These are phyloP conservation scores for Corinectria fuckeliana DNA, from an alignment of 2,329 filamentous ascomycete genomes.

Conservation along the genomic window DNA sequence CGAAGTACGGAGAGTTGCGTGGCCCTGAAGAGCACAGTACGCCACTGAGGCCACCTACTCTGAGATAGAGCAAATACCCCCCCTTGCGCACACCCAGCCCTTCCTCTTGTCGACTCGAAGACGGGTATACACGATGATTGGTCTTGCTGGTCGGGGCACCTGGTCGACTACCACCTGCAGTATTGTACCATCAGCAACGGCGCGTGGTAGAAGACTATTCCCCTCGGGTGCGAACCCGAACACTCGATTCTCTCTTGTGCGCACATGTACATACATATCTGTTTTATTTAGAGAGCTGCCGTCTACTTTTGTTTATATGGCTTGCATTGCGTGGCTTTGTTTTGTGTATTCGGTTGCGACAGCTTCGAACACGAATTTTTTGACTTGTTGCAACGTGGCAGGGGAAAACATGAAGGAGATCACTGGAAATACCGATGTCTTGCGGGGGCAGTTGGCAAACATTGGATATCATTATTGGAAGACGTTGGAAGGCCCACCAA, in stretches of 20 bases:
- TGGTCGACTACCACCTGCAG: slow-evolving; percentile 19
- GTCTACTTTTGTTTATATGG: slow-evolving; percentile 21
- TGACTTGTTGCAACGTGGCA: slow-evolving; percentile 17
- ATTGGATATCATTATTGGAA: slow-evolving; percentile 11
- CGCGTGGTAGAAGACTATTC: slow-evolving; percentile 32
- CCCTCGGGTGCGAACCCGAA: slow-evolving; percentile 33
- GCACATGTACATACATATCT: slow-evolving; percentile 31
- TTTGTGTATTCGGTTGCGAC: slow-evolving; percentile 20
- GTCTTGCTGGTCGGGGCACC: slow-evolving; percentile 13
- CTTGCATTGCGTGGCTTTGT: slow-evolving; percentile 34
- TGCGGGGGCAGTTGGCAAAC: not conserved
- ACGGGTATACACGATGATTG: slow-evolving; percentile 12
- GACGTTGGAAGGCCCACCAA: slow-evolving; percentile 6
- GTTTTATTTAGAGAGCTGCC: slow-evolving; percentile 17
- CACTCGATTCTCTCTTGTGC: slow-evolving; percentile 23
- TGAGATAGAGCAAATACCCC: slow-evolving; percentile 20
- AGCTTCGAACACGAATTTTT: slow-evolving; percentile 24
- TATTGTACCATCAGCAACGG: slow-evolving; percentile 29
- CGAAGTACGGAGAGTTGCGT: slow-evolving; percentile 10
- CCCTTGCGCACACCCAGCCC: slow-evolving; percentile 21
- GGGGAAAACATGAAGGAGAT: slow-evolving; percentile 29
- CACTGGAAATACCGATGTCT: slow-evolving; percentile 9
- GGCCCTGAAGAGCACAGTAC: not conserved
- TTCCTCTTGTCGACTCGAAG: slow-evolving; percentile 14
- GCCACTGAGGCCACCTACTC: slow-evolving; percentile 6